Evolutionary conservation across 2,329 filamentous ascomycete species (phyloP).

Genomic region (Trichophyton mentagrophytes): DNA sequence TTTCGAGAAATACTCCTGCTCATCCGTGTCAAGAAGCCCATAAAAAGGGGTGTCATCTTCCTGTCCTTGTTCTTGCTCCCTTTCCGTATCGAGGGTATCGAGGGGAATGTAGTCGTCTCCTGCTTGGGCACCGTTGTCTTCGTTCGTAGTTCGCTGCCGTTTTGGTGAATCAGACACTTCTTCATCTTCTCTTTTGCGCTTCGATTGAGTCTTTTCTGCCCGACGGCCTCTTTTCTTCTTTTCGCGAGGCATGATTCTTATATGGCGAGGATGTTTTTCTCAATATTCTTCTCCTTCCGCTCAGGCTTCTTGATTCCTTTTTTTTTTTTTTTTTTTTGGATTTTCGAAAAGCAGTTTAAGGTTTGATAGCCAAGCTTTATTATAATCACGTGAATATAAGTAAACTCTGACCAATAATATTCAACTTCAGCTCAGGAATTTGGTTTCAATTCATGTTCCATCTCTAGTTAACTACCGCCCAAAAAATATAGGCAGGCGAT

Average conservation of each 20-base stretch:
- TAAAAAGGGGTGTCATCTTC: constrained; percentile 62
- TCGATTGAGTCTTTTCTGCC: constrained; percentile 19
- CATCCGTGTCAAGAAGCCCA: constrained; percentile 79
- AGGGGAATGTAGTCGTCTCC: constrained; percentile 30
- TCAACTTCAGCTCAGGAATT: too few species aligned
- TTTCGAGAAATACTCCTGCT: constrained; percentile 88
- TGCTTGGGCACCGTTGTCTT: constrained; percentile 10
- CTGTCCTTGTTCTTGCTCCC: constrained; percentile 13
- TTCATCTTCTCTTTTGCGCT: constrained; percentile 26
- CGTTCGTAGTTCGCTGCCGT: constrained; percentile 23
- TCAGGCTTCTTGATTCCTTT: background rate
- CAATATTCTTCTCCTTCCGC: background rate
- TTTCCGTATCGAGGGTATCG: constrained; percentile 12
- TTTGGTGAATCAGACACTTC: constrained; percentile 25
- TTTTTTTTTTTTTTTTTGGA: background rate
- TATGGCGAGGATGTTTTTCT: background rate
- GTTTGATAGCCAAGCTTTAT: too few species aligned
- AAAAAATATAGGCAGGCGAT: background rate
- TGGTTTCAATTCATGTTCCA: too few species aligned
- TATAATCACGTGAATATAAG: background rate
- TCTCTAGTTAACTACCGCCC: too few species aligned
- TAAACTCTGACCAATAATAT: background rate
- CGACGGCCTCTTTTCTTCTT: constrained; percentile 36
- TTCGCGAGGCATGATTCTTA: constrained; percentile 31
- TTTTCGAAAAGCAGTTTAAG: background rate